Evolutionary conservation across 2,329 filamentous ascomycete species (phyloP), one percentile per base, ranked within the genome.

Genomic region (Plenodomus tracheiphilus): DNA sequence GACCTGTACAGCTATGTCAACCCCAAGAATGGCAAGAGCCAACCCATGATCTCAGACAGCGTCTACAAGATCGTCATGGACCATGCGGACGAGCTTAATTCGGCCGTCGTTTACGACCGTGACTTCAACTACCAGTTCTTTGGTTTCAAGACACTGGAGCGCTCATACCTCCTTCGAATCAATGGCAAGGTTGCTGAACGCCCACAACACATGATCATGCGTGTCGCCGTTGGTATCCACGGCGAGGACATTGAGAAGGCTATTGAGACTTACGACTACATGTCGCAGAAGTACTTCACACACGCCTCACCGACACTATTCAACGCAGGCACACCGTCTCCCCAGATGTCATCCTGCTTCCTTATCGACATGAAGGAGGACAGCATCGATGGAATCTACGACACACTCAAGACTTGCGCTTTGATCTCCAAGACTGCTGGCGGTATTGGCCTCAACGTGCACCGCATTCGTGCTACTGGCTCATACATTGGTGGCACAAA

Each of bases 41-140:
- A 92, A 42, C 93, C 94, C 48, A 99, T 99, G 94, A 97, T 99
- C 70, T 91, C 93, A 37, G 79, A 93, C 69, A 81, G 88, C 64
- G 95, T 89, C 40, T 96, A 96, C 73, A 89, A 97, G 65, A 91
- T 85, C 56, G 88, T 99, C 59, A 94, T 96, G 89, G 89, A 88
- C 69, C 91, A 99, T 76, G 91, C 91, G 66, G 94, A 96, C 47
- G 94, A 99, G 77, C 84, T 99, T 49, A 96, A 99, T 81, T 97
- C 93, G 37, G 94, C 94, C 67, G 97, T 99, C 73, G 93, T 99
- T 66, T 99, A 97, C 69, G 94, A 99, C 79, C 89, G 94, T 64
- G 94, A 99, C 74, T 99, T 99, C 84, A 97, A 97, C 84, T 99
- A 99, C 81, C 94, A 99, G 80, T 99, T 96, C 80, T 99, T 99